Evolutionary conservation across 257 asterid species (phyloP).

Genomic region (Capsicum pubescens): DNA sequence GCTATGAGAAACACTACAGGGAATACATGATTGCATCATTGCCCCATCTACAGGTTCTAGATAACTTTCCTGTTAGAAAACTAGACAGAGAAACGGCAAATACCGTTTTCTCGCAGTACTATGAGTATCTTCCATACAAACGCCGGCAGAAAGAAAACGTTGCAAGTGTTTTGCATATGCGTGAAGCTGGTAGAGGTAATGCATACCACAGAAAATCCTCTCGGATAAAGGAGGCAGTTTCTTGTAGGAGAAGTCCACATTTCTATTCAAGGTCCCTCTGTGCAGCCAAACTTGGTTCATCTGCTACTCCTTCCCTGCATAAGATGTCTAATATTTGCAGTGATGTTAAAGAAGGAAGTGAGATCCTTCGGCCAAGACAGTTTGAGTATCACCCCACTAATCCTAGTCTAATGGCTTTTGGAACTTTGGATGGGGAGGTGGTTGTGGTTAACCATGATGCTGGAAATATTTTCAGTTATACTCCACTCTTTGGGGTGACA

Average conservation of each 20-base stretch:
- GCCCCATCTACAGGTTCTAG: constrained; percentile 36
- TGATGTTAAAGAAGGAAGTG: constrained; percentile 35
- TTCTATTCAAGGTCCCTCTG: constrained; percentile 69
- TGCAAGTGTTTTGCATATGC: constrained; percentile 50
- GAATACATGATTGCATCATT: constrained; percentile 43
- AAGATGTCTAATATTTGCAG: constrained; percentile 43
- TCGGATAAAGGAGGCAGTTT: constrained; percentile 38
- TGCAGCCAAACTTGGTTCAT: constrained; percentile 64
- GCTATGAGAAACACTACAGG: constrained; percentile 42
- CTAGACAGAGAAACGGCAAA: constrained; percentile 45
- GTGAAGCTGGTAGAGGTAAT: constrained; percentile 57
- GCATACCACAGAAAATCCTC: constrained; percentile 25
- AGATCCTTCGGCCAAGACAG: constrained; percentile 74
- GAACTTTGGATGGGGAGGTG: constrained; percentile 88
- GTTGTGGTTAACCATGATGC: constrained; percentile 72
- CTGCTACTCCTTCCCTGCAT: constrained; percentile 45
- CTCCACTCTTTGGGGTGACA: constrained; percentile 46
- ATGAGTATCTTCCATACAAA: constrained; percentile 72
- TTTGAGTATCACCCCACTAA: constrained; percentile 87
- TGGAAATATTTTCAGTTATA: constrained; percentile 46
- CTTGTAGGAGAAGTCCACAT: constrained; percentile 47
- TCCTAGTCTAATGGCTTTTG: constrained; percentile 77
- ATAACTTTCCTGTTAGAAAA: constrained; percentile 37
- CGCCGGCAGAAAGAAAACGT: constrained; percentile 64
- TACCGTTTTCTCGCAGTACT: constrained; percentile 56